Evolutionary conservation across 768 basidiomycete species (phyloP).

Genomic region (Amanita pallidorosea): DNA sequence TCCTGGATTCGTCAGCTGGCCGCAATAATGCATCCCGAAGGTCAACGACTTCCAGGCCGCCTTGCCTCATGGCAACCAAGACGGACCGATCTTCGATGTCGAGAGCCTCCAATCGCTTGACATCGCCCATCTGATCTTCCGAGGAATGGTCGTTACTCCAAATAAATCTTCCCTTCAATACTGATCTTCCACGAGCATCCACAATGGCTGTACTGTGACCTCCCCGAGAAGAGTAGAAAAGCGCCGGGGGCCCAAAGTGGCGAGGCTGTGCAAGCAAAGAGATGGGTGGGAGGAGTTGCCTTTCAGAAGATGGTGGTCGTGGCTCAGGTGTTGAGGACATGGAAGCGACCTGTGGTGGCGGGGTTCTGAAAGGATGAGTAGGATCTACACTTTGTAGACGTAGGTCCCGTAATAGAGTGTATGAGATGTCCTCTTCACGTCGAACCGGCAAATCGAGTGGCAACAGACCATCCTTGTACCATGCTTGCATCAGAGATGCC

Average conservation of each 20-base stretch:
- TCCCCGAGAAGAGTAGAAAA: conserved; percentile 84
- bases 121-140: conserved; percentile 63
- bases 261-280: conserved; percentile 70
- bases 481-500: conserved; percentile 77
- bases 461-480: conserved; percentile 78
- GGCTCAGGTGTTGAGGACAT: conserved; percentile 11
- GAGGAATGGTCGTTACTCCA: conserved; percentile 64
- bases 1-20: conserved; percentile 74
- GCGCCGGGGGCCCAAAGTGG: conserved; percentile 78
- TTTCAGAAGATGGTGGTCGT: conserved; percentile 22
- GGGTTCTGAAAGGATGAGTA: conserved; percentile 61
- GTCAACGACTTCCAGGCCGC: conserved; percentile 75
- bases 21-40: conserved; percentile 68
- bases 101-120: conserved; percentile 76
- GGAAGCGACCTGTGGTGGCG: conserved; percentile 25
- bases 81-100: conserved; percentile 68
- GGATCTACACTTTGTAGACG: conserved; percentile 74
- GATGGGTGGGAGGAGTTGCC: conserved; percentile 58
- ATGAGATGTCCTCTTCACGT: conserved; percentile 63
- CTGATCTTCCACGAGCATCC: conserved; percentile 76
- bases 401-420: conserved; percentile 60
- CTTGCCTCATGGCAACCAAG: conserved; percentile 78
- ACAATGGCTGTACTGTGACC: conserved; percentile 85
- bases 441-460: conserved; percentile 77
- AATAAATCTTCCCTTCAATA: conserved; percentile 67